These are phyloP conservation scores for Collybiopsis confluens DNA, from an alignment of 768 basidiomycete species.

Conservation along the genomic window DNA sequence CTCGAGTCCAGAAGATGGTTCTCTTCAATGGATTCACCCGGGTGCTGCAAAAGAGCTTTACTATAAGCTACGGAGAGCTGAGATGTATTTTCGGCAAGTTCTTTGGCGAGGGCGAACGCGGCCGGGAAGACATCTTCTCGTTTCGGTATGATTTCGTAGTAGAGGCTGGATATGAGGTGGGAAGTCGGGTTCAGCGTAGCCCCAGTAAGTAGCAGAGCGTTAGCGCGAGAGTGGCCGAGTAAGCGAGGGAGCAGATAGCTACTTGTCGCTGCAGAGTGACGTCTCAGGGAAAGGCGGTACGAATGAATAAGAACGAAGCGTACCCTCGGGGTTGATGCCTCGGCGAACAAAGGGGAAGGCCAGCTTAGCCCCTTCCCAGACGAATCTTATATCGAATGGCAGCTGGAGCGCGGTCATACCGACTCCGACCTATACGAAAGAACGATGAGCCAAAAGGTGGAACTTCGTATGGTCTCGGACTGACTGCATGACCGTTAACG, in stretches of 20 bases:
- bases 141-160: slow-evolving; percentile 41
- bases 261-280: slow-evolving; percentile 26
- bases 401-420: slow-evolving; percentile 47
- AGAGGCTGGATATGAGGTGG: slow-evolving; percentile 38
- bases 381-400: slow-evolving; percentile 49
- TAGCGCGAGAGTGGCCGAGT: slow-evolving; percentile 47
- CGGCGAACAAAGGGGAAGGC: slow-evolving; percentile 47
- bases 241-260: slow-evolving; percentile 52
- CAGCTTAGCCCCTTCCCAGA: slow-evolving; percentile 46
- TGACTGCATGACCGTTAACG: slow-evolving; percentile 46
- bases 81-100: slow-evolving; percentile 47
- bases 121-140: slow-evolving; percentile 50
- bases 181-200: slow-evolving; percentile 40
- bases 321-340: slow-evolving; percentile 47
- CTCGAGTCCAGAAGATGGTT: slow-evolving; percentile 52
- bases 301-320: neutral
- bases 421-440: slow-evolving; percentile 36
- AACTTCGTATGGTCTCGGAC: slow-evolving; percentile 6
- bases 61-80: slow-evolving; percentile 47
- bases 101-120: slow-evolving; percentile 47
- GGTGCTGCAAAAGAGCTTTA: slow-evolving; percentile 48
- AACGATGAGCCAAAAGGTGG: neutral
- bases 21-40: slow-evolving; percentile 46
- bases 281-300: neutral
- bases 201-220: slow-evolving; percentile 47